Evolutionary conservation across 139 green algal species (phyloP), one percentile per base, ranked within the genome.

Genomic region (Edaphochlamys debaryana): DNA sequence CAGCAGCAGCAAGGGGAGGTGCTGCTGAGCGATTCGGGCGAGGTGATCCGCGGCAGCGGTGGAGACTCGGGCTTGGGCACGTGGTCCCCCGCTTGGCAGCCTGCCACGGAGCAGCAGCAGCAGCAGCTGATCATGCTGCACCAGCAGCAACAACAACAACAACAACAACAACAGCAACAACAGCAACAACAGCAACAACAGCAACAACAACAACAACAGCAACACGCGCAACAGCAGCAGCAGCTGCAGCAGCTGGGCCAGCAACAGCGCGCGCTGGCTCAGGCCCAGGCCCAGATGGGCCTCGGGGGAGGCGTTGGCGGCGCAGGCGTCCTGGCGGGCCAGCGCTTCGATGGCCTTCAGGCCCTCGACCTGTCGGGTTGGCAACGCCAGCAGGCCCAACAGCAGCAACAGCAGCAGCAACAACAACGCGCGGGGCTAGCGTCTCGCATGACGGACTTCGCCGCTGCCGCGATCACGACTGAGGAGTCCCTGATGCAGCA

Each of bases 401-500:
- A 64, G n/a, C n/a, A n/a, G n/a, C n/a, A n/a, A n/a, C n/a, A n/a
- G n/a, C n/a, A n/a, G n/a, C n/a, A n/a, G n/a, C n/a, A 50, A 25
- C 71, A 79, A 34, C 66, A 71, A 36, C 66, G 45, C 9, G 45
- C 56, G 19, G 56, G 23, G 45, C 11, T 17, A 19, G 17, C 52
- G 4, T 37, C 9, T 23, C 62, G 60, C 6, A 40, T 71, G 5
- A 60, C 45, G 23, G 60, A 72, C 60, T 81, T 81, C 17, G 41
- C 60, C 41, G 29, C 75, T 0, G 15, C 60, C 2, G 75, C 75
- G 3, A 58, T 81, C 6, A 7, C 71, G 38, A 40, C 75, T 17
- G 75, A 81, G 42, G 60, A 81, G 60, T 60, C 75, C 4, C 60
- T 81, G 56, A 60, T 60, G 60, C 75, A 38, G 38, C 73, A 68